These are phyloP conservation scores for Guillardia theta DNA, from an alignment of 78 protist genomes.

Conservation along the genomic window DNA sequence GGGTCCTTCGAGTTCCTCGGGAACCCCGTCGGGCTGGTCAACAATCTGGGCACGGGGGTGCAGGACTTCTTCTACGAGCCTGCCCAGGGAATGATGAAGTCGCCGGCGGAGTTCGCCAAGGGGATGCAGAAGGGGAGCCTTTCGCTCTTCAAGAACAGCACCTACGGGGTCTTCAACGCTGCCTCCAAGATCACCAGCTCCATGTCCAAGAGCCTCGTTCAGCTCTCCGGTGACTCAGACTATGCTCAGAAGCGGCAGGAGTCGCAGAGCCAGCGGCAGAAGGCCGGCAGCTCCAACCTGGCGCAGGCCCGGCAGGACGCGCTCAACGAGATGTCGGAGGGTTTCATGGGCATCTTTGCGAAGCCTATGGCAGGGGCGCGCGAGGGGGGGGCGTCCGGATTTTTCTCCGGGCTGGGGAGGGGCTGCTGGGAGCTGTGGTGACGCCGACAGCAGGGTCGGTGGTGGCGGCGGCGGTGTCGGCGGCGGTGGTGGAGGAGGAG, in stretches of 20 bases:
- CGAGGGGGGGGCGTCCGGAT: constrained; percentile 24
- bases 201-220: constrained; percentile 7
- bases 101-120: constrained; percentile 4
- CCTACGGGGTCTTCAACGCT: constrained; percentile 39
- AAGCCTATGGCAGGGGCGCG: constrained; percentile 18
- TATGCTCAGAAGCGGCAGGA: not conserved
- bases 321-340: not conserved
- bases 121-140: not conserved
- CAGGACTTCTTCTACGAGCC: constrained; percentile 48
- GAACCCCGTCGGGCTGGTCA: constrained; percentile 35
- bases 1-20: constrained; percentile 50
- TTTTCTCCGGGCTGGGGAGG: constrained; percentile 27
- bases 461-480: no score
- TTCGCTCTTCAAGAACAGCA: not conserved
- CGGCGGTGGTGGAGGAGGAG: no score
- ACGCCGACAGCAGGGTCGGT: constrained; percentile 13
- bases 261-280: constrained; percentile 8
- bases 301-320: not conserved
- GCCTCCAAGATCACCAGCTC: constrained; percentile 28
- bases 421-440: constrained; percentile 27
- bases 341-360: constrained; percentile 26
- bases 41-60: constrained; percentile 40
- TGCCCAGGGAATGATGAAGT: constrained; percentile 22
- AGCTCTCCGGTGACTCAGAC: not conserved
- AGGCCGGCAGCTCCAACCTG: not conserved